Evolutionary conservation across 192 early-diverging fungal genomes (phyloP).

Genomic region (Rhizophagus sp.): DNA sequence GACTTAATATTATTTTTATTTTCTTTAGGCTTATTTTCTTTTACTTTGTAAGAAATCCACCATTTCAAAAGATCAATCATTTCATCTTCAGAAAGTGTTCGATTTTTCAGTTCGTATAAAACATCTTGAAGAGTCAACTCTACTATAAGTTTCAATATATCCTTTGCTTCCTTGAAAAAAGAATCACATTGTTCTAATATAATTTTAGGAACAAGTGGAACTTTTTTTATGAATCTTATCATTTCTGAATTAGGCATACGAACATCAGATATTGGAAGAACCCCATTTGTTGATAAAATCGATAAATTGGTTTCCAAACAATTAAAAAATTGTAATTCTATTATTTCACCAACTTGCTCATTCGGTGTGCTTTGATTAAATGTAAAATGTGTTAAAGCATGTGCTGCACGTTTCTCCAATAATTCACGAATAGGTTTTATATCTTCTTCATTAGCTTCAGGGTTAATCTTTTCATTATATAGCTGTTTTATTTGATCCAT

Average conservation of each 20-base stretch:
- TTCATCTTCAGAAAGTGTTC: conserved; percentile 57
- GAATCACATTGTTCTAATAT: conserved; percentile 56
- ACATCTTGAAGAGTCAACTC: conserved; percentile 65
- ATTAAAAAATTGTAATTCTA: conserved; percentile 59
- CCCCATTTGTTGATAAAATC: conserved; percentile 70
- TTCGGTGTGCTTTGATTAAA: conserved; percentile 76
- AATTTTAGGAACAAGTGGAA: conserved; percentile 58
- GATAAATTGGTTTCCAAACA: conserved; percentile 47
- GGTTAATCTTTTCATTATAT: too few relatives aligned
- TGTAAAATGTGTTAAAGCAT: conserved; percentile 66
- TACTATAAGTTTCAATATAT: conserved; percentile 32
- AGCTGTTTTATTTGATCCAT: conserved; percentile 50
- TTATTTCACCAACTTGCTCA: conserved; percentile 59
- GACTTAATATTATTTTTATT: too few relatives aligned
- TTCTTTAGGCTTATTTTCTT: background rate
- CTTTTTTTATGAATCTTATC: conserved; percentile 60
- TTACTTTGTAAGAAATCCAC: conserved; percentile 64
- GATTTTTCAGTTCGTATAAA: conserved; percentile 58
- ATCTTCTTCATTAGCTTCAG: conserved; percentile 35
- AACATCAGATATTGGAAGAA: conserved; percentile 49
- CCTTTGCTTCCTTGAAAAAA: conserved; percentile 54
- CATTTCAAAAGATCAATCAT: conserved; percentile 71
- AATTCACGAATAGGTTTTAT: conserved; percentile 11
- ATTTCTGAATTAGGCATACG: conserved; percentile 65
- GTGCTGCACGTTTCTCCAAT: conserved; percentile 58